Percentiles rank a stretch among this genome's conserved stretches.
Conservation (phyloP, 805 yeast genomes). For the Huiozyma naganishii region DNA sequence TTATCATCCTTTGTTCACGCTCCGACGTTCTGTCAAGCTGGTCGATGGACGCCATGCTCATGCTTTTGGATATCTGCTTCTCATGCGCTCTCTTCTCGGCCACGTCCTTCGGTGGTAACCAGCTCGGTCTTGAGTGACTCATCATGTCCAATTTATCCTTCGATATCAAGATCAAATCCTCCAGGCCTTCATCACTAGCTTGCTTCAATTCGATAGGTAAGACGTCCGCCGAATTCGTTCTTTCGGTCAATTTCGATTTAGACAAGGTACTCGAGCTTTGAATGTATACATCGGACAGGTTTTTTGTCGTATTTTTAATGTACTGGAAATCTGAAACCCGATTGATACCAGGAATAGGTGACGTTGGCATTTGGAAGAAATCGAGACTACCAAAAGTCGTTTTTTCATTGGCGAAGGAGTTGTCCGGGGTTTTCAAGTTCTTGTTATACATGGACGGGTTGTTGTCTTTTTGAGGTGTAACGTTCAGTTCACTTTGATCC, state of each 20-base stretch:
- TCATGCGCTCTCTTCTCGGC: conserved; percentile 47
- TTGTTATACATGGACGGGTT: not conserved
- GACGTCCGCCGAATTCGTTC: conserved; percentile 27
- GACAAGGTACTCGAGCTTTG: conserved; percentile 29
- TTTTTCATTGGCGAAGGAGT: not conserved
- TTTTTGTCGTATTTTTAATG: conserved; percentile 29
- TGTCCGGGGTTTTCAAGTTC: not conserved
- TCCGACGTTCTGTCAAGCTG: conserved; percentile 23
- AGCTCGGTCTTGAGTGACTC: conserved; percentile 56
- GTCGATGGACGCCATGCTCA: conserved; percentile 27
- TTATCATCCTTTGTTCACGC: conserved; percentile 17
- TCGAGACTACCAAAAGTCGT: conserved; percentile 24
- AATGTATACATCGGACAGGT: conserved; percentile 33
- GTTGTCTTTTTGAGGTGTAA: not conserved
- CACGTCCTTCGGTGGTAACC: conserved; percentile 56
- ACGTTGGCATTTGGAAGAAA: conserved; percentile 31
- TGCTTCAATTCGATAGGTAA: conserved; percentile 31
- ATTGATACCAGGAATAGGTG: conserved; percentile 39
- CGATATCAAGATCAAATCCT: conserved; percentile 50
- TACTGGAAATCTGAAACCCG: conserved; percentile 22
- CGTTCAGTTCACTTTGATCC: conserved; percentile 1
- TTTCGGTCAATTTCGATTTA: conserved; percentile 28
- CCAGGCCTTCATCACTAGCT: conserved; percentile 35
- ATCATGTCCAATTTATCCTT: conserved; percentile 45
- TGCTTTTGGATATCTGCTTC: conserved; percentile 36